Base-by-base conservation (phyloP, 164 flowering plant genomes). In the Vitis rotundifolia region DNA sequence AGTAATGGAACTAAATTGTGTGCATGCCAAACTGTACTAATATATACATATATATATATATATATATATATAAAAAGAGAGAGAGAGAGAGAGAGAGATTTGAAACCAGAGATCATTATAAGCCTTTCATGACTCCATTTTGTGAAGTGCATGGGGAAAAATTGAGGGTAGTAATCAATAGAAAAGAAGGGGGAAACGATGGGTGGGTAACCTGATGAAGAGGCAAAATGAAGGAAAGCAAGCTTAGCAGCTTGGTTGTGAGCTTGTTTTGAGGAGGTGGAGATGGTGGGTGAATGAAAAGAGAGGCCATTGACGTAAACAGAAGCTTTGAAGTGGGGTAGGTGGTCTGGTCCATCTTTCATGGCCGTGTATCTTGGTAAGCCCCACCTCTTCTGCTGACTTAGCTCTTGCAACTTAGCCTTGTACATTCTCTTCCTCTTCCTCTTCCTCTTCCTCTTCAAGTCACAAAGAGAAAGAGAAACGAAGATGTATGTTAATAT, bases 151-250 rank as follows among this genome's bases (percentile, higher is more conserved):
- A 29, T 47, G 48, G 9, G 14, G 12, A 18, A 6, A 37, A 70
- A 58, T 8, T 0, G 68, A 18, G 5, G 70, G 57, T 5, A 50
- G 78, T 61, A 76, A 73, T 56, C 69, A 79, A 69, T 1, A 64
- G 71, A 71, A n/a, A 63, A 68, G 59, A 75, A 77, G 14, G 87
- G 83, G 47, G 68, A 51, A 67, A 22, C 71, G 28, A 82, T 85
- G 13, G 26, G 26, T 22, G 26, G 26, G 26, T 22, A 22, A 22
- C 26, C 26, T 22, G 26, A 22, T 22, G 26, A 22, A 22, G 26
- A 22, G 26, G 26, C 26, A 2, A 22, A 22, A 22, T 22, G 26
- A 22, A 22, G 26, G 26, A 22, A 1, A 22, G 26, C 26, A 22
- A 22, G 26, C 26, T 22, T 22, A 22, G 77, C 83, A 13, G 68